Evolutionary conservation across 257 asterid species (phyloP), one percentile per base, ranked within the genome.

Genomic region (Solanum gandarillasii): DNA sequence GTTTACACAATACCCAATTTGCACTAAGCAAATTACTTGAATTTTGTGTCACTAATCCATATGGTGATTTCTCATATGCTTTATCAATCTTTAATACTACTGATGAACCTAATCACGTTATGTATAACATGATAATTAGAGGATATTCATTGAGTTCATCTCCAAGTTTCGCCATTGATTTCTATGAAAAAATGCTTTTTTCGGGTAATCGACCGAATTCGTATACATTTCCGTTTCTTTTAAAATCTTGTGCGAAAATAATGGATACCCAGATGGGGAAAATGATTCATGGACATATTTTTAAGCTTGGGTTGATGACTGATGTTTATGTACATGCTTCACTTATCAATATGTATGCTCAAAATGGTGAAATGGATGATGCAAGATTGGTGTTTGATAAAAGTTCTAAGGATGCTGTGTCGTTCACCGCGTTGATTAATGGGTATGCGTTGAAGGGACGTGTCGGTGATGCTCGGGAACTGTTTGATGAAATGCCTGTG

Each of bases 311-410:
- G 20, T 83, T 89, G 58, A 84, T 84, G 27, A 27, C 5, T 79
- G 91, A 87, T 85, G 90, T 89, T 3, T 87, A 79, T 89, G 91
- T 89, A 71, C 90, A 91, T 76, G 87, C 88, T 86, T 89, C 90
- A 52, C 68, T 88, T 16, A 84, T 91, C 34, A 83, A 83, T 75
- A 89, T 89, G 90, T 87, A 91, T 78, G 87, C 89, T 27, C 87
- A 78, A 83, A 87, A n/a, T 48, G 91, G 90, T 25, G 90, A 91
- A 83, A 68, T 88, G 76, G 83, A 65, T 68, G 36, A 87, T 89
- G 91, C 89, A 10, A 23, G 88, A 21, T 58, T 83, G 52, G 90
- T 89, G 90, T 89, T 89, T 78, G 91, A 89, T 88, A 88, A 86
- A 81, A 91, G 91, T 84, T n/a, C 71, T 52, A 27, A 60, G 2